Evolutionary conservation across 1,284 basidiomycete species (phyloP).

Genomic region (Phellinidium pouzarii): DNA sequence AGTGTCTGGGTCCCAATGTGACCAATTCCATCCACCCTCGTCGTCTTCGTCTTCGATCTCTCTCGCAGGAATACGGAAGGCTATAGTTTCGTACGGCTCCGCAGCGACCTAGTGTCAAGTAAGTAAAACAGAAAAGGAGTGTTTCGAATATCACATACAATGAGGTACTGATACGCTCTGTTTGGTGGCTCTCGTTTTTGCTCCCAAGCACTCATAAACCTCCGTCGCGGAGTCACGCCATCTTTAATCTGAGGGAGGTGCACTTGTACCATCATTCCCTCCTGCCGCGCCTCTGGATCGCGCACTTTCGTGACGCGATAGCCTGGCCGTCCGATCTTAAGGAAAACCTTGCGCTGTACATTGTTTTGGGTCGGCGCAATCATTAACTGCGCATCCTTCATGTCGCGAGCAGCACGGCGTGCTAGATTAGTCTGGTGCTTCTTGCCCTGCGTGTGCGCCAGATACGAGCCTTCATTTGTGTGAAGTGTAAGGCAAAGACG

Average conservation of each 20-base stretch:
- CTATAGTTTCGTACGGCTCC: conserved; percentile 98
- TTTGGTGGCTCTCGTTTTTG: conserved; percentile 94
- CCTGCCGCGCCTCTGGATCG: conserved; percentile 70
- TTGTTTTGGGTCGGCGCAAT: conserved; percentile 71
- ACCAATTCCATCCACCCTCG: conserved; percentile 90
- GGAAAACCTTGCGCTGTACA: conserved; percentile 86
- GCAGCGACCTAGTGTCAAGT: conserved; percentile 73
- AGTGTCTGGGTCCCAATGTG: conserved; percentile 94
- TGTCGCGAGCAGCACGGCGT: conserved; percentile 90
- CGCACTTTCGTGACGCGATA: conserved; percentile 89
- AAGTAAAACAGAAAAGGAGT: conserved; percentile 12
- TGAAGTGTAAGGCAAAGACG: conserved; percentile 96
- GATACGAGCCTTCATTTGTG: conserved; percentile 98
- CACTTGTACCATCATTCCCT: conserved; percentile 96
- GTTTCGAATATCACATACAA: conserved; percentile 53
- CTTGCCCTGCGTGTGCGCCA: conserved; percentile 99
- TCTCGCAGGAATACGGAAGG: conserved; percentile 95
- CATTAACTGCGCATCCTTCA: conserved; percentile 86
- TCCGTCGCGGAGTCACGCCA: conserved; percentile 77
- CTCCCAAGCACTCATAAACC: conserved; percentile 99
- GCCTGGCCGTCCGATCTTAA: conserved; percentile 96
- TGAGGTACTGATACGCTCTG: conserved; percentile 94
- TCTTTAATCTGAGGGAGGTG: conserved; percentile 92
- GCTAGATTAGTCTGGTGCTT: conserved; percentile 99
- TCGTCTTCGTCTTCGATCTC: conserved; percentile 94